Evolutionary conservation across 257 asterid genomes (phyloP).

Genomic region (Salvia rosmarinus): DNA sequence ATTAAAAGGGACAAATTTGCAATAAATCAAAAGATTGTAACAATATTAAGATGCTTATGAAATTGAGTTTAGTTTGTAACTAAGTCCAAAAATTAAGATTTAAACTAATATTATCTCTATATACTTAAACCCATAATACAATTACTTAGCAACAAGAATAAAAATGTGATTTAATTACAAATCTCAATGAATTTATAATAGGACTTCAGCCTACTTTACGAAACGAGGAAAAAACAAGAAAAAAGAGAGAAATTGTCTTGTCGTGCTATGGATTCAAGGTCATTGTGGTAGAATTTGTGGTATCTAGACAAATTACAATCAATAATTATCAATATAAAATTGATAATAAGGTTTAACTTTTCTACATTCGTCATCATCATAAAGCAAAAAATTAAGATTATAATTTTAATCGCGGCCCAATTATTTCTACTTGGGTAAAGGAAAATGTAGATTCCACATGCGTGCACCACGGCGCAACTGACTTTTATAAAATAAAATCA

Average conservation of each 20-base stretch:
- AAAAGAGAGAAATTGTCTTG: neutral
- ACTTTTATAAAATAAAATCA: neutral
- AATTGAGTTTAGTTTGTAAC: too few species aligned
- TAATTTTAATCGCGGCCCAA: constrained; percentile 16
- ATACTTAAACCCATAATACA: too few species aligned
- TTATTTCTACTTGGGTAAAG: constrained; percentile 16
- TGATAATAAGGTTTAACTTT: neutral
- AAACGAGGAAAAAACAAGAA: neutral
- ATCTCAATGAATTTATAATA: neutral
- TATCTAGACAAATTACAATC: constrained; percentile 27
- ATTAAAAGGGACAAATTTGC: too few species aligned
- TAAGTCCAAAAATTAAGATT: too few species aligned
- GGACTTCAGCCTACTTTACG: constrained; percentile 4
- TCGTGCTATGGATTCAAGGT: constrained; percentile 25
- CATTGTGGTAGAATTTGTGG: constrained; percentile 31
- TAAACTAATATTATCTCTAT: too few species aligned
- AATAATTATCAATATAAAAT: constrained; percentile 28
- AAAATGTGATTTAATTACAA: neutral
- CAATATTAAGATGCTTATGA: too few species aligned
- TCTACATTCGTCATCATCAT: constrained; percentile 24
- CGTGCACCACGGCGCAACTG: constrained; percentile 26
- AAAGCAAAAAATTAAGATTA: neutral
- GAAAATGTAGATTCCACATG: constrained; percentile 18
- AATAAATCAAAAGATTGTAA: too few species aligned
- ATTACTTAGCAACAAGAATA: neutral